phyloP scores from a whole-genome alignment of 768 basidiomycete genomes.

The Mycena venus region DNA sequence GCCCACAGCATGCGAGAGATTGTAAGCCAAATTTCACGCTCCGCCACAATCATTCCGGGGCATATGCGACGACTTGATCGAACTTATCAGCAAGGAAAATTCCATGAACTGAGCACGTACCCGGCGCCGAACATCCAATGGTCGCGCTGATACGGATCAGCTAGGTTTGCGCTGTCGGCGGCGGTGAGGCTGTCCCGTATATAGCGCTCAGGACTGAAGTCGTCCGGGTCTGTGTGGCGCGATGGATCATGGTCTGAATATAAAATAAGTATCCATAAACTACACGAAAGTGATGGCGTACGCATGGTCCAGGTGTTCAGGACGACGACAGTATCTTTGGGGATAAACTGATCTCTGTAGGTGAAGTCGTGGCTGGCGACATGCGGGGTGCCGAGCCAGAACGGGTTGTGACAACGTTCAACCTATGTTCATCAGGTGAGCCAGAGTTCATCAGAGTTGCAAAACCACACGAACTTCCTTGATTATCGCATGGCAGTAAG shows the following conservation, averaged over 20 bases:
- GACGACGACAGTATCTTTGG: constrained; percentile 55
- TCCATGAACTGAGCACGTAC: constrained; percentile 40
- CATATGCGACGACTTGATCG: constrained; percentile 53
- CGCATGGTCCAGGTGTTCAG: constrained; percentile 56
- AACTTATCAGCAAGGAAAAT: not conserved
- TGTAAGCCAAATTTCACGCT: constrained; percentile 59
- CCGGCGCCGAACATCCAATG: constrained; percentile 67
- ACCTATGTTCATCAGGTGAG: not conserved
- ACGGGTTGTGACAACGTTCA: constrained; percentile 51
- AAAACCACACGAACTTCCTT: constrained; percentile 45
- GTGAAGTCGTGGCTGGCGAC: constrained; percentile 49
- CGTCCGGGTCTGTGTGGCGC: constrained; percentile 56
- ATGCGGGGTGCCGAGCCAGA: constrained; percentile 58
- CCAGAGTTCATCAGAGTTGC: not conserved
- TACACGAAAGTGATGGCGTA: too few relatives aligned
- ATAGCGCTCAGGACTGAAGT: constrained; percentile 60
- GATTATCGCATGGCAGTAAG: constrained; percentile 51
- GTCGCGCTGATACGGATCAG: constrained; percentile 59
- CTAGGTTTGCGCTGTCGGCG: constrained; percentile 58
- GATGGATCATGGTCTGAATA: constrained; percentile 50
- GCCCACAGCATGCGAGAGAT: constrained; percentile 64
- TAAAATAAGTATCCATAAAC: too few relatives aligned
- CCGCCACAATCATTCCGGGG: constrained; percentile 60
- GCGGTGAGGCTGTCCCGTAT: constrained; percentile 51
- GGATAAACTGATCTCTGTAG: constrained; percentile 56